Conservation (phyloP, 2,329 filamentous ascomycete species). For the Talaromyces rugulosus region DNA sequence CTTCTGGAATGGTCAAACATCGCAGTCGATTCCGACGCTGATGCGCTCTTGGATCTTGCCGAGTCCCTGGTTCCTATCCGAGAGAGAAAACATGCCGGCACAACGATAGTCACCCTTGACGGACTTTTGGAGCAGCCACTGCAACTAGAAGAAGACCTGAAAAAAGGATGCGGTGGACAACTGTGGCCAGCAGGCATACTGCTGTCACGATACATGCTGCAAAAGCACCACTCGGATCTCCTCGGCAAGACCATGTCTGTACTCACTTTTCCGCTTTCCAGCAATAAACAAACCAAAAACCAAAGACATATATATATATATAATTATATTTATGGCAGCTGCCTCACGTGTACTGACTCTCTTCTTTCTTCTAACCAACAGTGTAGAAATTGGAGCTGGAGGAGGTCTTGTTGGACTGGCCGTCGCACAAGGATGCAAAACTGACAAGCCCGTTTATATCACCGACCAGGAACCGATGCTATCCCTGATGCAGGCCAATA, state of each 20-base stretch:
- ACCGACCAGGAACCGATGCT: constrained; percentile 89
- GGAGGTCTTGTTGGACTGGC: constrained; percentile 76
- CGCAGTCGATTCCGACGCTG: constrained; percentile 8
- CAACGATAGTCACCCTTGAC: constrained; percentile 61
- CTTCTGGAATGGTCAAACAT: neutral
- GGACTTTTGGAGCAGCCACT: constrained; percentile 68
- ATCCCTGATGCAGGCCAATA: constrained; percentile 79
- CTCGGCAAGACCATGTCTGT: constrained; percentile 68
- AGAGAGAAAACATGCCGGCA: constrained; percentile 48
- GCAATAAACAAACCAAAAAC: neutral
- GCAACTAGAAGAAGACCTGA: constrained; percentile 77
- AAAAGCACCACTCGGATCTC: constrained; percentile 63
- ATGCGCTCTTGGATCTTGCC: constrained; percentile 41
- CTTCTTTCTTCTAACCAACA: constrained; percentile 33
- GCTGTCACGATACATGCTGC: constrained; percentile 78
- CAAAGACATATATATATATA: neutral
- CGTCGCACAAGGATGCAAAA: constrained; percentile 53
- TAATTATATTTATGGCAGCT: neutral
- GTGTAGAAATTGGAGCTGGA: constrained; percentile 87
- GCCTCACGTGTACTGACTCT: neutral
- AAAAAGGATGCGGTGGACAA: constrained; percentile 85
- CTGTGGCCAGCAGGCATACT: constrained; percentile 93
- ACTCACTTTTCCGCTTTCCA: constrained; percentile 12
- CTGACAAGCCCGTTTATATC: constrained; percentile 62
- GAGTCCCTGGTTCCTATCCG: constrained; percentile 55